Evolutionary conservation across 2,329 filamentous ascomycete species (phyloP), one percentile per base, ranked within the genome.

Genomic region (Ceratocystis cubensis): DNA sequence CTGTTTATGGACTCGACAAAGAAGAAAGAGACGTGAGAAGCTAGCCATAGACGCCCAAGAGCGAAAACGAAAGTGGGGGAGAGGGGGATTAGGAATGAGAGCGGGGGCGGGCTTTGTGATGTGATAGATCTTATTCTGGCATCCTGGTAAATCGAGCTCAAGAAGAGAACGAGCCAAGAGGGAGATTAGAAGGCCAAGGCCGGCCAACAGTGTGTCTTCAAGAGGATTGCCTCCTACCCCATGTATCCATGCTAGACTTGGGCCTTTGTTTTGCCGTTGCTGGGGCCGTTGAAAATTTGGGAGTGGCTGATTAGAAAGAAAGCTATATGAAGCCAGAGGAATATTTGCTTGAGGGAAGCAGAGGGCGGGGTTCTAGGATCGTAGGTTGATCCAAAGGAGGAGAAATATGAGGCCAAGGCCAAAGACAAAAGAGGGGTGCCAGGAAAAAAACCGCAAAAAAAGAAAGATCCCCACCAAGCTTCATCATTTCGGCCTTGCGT

Each of bases 161-260:
- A 57, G 25, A 57, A 57, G 30, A 57, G 53, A 57, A 57, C 53
- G 28, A 57, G 53, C 53, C 22, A 57, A 57, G 53, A 57, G 53
- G 30, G 53, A 57, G 10, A 57, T 57, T 25, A 57, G 13, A n/a
- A 57, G 53, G 10, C 53, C 53, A 57, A 57, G 53, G 53, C 30
- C 15, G 53, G 25, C 30, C 53, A 57, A 57, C 53, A 22, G 15
- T 15, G 37, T 41, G 37, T 15, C 37, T 41, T 41, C 37, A 41
- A 41, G 37, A 41, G 37, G 37, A 41, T 41, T 15, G 1, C 37
- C 37, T 13, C 1, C 37, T 41, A 41, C 20, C 53, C 28, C 53
- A 57, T 30, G 17, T n/a, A 57, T 57, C 53, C 53, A 57, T 57
- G 53, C 33, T 28, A 13, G 10, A 28, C 53, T 57, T 57, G 22